Percentiles rank a stretch among this genome's conserved stretches.
These are phyloP conservation scores for rapeseed (Brassica napus) DNA, from an alignment of 345 rosid genomes.

Conservation along the genomic window DNA sequence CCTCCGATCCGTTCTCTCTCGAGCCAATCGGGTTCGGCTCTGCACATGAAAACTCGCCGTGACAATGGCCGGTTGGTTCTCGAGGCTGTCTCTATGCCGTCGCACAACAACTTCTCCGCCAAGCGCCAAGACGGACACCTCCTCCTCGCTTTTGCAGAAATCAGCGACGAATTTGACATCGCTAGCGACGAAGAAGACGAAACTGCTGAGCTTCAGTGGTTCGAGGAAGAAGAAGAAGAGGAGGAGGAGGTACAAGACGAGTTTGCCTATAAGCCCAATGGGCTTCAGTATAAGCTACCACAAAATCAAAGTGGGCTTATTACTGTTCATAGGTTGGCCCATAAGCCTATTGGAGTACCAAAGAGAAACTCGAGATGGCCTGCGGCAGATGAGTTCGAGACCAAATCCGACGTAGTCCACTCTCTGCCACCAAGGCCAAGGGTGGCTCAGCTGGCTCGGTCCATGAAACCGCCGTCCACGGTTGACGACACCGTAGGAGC, in stretches of 20 bases:
- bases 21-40: conserved; percentile 51
- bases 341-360: conserved; percentile 52
- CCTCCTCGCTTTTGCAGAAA: conserved; percentile 59
- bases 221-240: conserved; percentile 32
- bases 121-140: conserved; percentile 89
- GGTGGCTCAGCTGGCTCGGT: conserved; percentile 44
- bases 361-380: conserved; percentile 63
- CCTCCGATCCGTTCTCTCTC: conserved; percentile 78
- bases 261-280: conserved; percentile 42
- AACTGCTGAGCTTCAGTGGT: conserved; percentile 27
- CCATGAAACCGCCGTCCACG: conserved; percentile 29
- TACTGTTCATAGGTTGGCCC: conserved; percentile 61
- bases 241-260: conserved; percentile 35
- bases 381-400: conserved; percentile 22
- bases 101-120: conserved; percentile 67
- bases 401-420: conserved; percentile 45
- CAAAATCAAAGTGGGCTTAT: conserved; percentile 47
- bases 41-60: conserved; percentile 72
- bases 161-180: conserved; percentile 24
- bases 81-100: conserved; percentile 77
- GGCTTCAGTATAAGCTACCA: conserved; percentile 47
- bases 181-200: conserved; percentile 28
- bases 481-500: conserved; percentile 34
- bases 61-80: conserved; percentile 86
- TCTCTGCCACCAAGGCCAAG: conserved; percentile 64